Evolutionary conservation across 345 rosid genomes (phyloP).

Genomic region (Triadica sebifera): DNA sequence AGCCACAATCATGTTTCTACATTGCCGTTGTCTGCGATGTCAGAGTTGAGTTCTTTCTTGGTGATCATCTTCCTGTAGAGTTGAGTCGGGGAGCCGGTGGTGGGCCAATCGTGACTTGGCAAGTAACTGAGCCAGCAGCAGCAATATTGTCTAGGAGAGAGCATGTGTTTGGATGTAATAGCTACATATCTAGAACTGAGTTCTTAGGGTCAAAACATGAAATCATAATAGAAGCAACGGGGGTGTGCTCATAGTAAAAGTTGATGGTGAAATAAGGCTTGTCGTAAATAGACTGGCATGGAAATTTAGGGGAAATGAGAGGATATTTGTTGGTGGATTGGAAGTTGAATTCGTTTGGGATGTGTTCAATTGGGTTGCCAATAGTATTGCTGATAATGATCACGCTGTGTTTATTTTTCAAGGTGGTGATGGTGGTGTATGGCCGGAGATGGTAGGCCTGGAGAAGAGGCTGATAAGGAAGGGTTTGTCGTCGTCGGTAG

Average conservation of each 20-base stretch:
- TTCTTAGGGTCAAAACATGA: constrained; percentile 54
- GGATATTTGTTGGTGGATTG: constrained; percentile 35
- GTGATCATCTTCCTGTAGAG: constrained; percentile 43
- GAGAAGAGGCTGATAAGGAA: constrained; percentile 61
- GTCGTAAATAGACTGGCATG: constrained; percentile 46
- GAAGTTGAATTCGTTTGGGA: constrained; percentile 61
- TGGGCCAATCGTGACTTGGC: constrained; percentile 27
- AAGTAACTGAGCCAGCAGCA: constrained; percentile 23
- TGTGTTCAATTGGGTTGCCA: constrained; percentile 47
- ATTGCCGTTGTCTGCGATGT: constrained; percentile 44
- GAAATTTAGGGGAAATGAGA: constrained; percentile 61
- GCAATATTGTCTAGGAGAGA: constrained; percentile 42
- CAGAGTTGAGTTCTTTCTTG: constrained; percentile 44
- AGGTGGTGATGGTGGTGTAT: constrained; percentile 60
- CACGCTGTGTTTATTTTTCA: constrained; percentile 60
- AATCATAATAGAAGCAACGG: constrained; percentile 41
- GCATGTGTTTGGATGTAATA: constrained; percentile 49
- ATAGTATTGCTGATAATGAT: constrained; percentile 7
- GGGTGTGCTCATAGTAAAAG: constrained; percentile 40
- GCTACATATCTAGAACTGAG: constrained; percentile 36
- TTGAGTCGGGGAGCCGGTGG: constrained; percentile 21
- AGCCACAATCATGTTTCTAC: constrained; percentile 48
- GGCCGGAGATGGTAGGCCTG: constrained; percentile 58
- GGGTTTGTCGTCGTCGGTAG: constrained; percentile 31
- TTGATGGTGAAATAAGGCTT: constrained; percentile 46